phyloP scores from a whole-genome alignment of 352 stramenopile genomes.

The Elongisporangium anandrum region DNA sequence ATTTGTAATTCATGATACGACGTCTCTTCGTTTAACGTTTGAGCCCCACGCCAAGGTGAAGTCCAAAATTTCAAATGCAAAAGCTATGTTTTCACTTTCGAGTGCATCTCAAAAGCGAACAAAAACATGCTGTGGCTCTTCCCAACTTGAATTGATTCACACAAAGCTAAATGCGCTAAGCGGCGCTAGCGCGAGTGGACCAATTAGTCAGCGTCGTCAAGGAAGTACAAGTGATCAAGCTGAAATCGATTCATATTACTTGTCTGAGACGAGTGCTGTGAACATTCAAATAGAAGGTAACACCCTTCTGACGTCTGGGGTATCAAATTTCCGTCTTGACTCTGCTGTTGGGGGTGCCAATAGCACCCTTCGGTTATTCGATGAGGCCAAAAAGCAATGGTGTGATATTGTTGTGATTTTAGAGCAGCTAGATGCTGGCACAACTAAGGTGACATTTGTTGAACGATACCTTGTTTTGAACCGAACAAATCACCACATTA shows the following conservation, averaged over 20 bases:
- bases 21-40: constrained; percentile 42
- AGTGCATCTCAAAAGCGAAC: constrained; percentile 26
- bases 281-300: constrained; percentile 70
- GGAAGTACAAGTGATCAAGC: constrained; percentile 19
- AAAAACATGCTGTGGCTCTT: constrained; percentile 43
- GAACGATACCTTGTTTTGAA: constrained; percentile 81
- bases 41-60: constrained; percentile 48
- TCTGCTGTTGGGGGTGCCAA: constrained; percentile 46
- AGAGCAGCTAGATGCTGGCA: constrained; percentile 57
- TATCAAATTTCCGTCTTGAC: constrained; percentile 57
- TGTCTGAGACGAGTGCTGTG: constrained; percentile 59
- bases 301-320: constrained; percentile 35
- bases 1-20: constrained; percentile 65
- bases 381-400: constrained; percentile 66
- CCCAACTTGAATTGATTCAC: constrained; percentile 69
- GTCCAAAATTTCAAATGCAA: constrained; percentile 46
- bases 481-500: constrained; percentile 52
- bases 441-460: constrained; percentile 76
- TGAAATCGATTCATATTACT: constrained; percentile 59
- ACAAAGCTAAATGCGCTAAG: constrained; percentile 63
- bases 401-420: constrained; percentile 74
- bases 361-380: constrained; percentile 64
- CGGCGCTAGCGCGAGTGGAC: constrained; percentile 29
- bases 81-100: constrained; percentile 59
- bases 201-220: constrained; percentile 8